Evolutionary conservation across 345 rosid genomes (phyloP), one percentile per base, ranked within the genome.

Genomic region (Lepidium africanum): DNA sequence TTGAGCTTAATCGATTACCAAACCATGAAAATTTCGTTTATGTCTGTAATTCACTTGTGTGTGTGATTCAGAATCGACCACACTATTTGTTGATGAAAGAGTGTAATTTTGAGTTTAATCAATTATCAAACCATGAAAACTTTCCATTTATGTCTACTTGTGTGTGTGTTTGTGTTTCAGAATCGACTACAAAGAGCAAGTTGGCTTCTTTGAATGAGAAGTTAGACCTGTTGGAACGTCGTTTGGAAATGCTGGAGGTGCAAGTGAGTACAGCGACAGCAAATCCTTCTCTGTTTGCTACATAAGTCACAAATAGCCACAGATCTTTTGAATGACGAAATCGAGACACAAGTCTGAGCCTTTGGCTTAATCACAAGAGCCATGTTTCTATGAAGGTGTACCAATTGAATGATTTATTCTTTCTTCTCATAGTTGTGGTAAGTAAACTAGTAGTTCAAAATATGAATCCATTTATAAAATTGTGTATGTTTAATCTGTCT

Each of bases 181-280:
- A 94, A 76, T 86, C 97, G 6, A 91, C 97, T 0, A 94, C 96
- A 13, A 94, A 91, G 85, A 80, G 86, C 84, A 94, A 91, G 56
- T 74, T 94, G 72, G 90, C 93, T 2, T 76, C 88, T 3, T 76
- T 94, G 77, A 94, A 91, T 70, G 96, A 86, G 80, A 91, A 94
- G 78, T 84, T 94, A 1, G 89, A 94, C 65, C 85, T 86, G 3
- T 74, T 94, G 70, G 99, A 94, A 75, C 96, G 92, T 49, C 89
- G 97, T 11, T 69, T 94, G 25, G 93, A 94, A 69, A 78, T 91
- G 65, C 89, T 94, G 4, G 97, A 94, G 71, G 93, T 91, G 33
- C 96, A 94, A 82, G 96, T 94, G 48, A 84, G 89, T 71, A 91
- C 93, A 30, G 95, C 96, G 4, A 81, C 96, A 2, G 85, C 96